Evolutionary conservation across 2,329 filamentous ascomycete genomes (phyloP).

Genomic region (Fusarium irregulare): DNA sequence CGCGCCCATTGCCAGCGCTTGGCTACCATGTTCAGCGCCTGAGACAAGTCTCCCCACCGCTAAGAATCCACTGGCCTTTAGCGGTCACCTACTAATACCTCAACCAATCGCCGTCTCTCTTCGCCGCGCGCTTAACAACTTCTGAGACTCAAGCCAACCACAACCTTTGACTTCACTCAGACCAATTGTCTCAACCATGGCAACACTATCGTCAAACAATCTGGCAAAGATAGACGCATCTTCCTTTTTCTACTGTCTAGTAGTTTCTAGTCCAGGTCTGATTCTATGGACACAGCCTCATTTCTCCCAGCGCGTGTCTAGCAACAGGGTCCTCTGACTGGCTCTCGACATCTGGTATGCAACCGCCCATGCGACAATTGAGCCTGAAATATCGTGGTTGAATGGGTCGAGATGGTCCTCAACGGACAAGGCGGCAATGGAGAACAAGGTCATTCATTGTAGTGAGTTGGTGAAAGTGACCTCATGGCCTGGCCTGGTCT

Average conservation of each 20-base stretch:
- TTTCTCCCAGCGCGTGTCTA: conserved; percentile 21
- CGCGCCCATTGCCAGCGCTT: conserved; percentile 29
- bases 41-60: conserved; percentile 8
- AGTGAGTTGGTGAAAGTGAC: conserved; percentile 14
- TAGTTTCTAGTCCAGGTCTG: background rate
- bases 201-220: conserved; percentile 30
- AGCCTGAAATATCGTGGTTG: conserved; percentile 20
- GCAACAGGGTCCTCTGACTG: conserved; percentile 37
- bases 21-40: conserved; percentile 3
- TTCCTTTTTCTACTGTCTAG: background rate
- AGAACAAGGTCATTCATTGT: background rate
- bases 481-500: conserved; percentile 17
- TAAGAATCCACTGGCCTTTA: conserved; percentile 16
- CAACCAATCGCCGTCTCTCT: conserved; percentile 37
- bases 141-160: conserved; percentile 43
- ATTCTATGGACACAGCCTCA: conserved; percentile 4
- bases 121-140: conserved; percentile 40
- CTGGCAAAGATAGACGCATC: conserved; percentile 8
- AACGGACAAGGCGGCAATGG: conserved; percentile 20
- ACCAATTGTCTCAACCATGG: conserved; percentile 22
- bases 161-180: conserved; percentile 5
- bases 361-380: conserved; percentile 31
- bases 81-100: background rate
- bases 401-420: conserved; percentile 33
- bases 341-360: conserved; percentile 24